Evolutionary conservation across 495 filamentous ascomycete species (phyloP).

Genomic region (Filosporella fistucella): DNA sequence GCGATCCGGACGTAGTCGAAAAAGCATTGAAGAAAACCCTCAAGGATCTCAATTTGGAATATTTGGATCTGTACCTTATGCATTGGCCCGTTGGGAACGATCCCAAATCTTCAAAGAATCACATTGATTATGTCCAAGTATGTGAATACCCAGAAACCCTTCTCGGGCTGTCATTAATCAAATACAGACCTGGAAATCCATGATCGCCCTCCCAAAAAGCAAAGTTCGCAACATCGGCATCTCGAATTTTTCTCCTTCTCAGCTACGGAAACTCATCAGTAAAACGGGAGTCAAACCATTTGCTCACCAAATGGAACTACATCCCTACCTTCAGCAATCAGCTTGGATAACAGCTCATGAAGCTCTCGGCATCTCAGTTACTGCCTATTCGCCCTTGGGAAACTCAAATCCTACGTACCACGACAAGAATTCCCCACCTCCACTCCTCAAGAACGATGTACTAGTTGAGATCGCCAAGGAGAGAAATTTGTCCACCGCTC

Average conservation of each 20-base stretch:
- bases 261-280: slow-evolving; percentile 65
- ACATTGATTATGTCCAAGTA: background rate
- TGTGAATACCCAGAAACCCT: too few species aligned
- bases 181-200: background rate
- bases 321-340: slow-evolving; percentile 74
- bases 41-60: slow-evolving; percentile 63
- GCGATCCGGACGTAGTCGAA: slow-evolving; percentile 60
- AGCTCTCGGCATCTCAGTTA: slow-evolving; percentile 64
- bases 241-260: slow-evolving; percentile 70
- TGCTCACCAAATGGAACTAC: slow-evolving; percentile 86
- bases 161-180: too few species aligned
- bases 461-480: slow-evolving; percentile 66
- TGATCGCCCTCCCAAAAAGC: slow-evolving; percentile 15
- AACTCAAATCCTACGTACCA: slow-evolving; percentile 44
- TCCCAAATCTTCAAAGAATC: too few species aligned
- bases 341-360: slow-evolving; percentile 70
- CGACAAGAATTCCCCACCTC: slow-evolving; percentile 25
- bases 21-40: slow-evolving; percentile 64
- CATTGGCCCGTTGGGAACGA: too few species aligned
- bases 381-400: slow-evolving; percentile 69
- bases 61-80: slow-evolving; percentile 73
- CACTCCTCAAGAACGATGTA: slow-evolving; percentile 59
- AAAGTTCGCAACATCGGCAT: slow-evolving; percentile 74
- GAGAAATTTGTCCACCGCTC: slow-evolving; percentile 54
- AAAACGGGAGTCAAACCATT: slow-evolving; percentile 62